phyloP scores from a whole-genome alignment of 2,329 filamentous ascomycete species.

The Colletotrichum cordylinicola region DNA sequence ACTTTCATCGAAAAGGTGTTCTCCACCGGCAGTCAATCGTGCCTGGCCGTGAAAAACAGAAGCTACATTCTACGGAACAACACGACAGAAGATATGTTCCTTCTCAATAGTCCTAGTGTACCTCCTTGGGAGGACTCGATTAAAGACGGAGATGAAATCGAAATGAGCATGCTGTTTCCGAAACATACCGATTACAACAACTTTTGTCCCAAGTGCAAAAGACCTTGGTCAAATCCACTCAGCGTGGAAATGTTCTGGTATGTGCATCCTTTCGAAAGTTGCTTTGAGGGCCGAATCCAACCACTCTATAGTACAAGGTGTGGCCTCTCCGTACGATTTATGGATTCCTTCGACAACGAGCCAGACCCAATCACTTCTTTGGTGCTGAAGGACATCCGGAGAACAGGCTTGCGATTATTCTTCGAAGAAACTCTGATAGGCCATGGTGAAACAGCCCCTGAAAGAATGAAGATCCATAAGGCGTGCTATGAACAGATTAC shows the following conservation, averaged over 20 bases:
- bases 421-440: not conserved
- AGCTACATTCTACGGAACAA: not conserved
- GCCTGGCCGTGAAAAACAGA: not conserved
- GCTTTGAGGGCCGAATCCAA: not conserved
- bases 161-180: not conserved
- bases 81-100: not conserved
- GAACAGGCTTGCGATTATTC: not conserved
- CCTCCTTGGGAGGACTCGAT: not conserved
- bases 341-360: not conserved
- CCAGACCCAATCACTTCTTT: not conserved
- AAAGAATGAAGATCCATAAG: not conserved
- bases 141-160: not conserved
- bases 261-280: not conserved
- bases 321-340: not conserved
- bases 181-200: not conserved
- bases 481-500: not conserved
- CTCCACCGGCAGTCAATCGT: not conserved
- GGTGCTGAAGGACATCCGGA: not conserved
- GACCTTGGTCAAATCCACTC: not conserved
- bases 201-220: not conserved
- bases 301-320: not conserved
- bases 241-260: not conserved
- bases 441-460: not conserved
- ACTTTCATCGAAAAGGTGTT: not conserved
- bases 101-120: not conserved